Evolutionary conservation across 108 stramenopile genomes (phyloP), one percentile per base, ranked within the genome.

Genomic region (Nitzschia putrida): DNA sequence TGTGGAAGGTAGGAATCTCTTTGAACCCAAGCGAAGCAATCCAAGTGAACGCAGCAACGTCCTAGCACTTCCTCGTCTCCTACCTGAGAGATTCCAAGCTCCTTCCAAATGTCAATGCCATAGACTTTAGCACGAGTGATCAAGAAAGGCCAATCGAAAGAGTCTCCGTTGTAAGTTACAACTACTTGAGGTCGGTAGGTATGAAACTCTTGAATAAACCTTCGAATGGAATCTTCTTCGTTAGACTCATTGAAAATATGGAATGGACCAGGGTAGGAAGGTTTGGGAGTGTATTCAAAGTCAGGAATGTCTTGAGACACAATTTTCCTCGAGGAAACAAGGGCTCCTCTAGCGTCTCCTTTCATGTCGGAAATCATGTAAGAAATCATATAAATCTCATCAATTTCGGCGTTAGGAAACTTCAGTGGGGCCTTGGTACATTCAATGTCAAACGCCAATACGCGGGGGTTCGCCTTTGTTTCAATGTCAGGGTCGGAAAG

Each of bases 81-180:
- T 45, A 77, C 53, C 47, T 68, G 66, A 40, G 80, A 72, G 12
- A 99, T 88, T 16, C 98, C 98, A 34, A 96, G 61, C 73, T 97
- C 93, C 26, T 72, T 76, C 53, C 84, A 74, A 68, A 99, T 68
- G 72, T 96, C 91, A 70, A 99, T 78, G n/a, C 94, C 96, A 70
- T 96, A 82, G 16, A 57, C 61, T 45, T 89, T 80, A 8, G 95
- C 91, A 40, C 98, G 74, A 34, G 61, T 73, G 53, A 97, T 93
- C 37, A 99, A 64, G 80, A 96, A 99, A 0, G 98, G 98, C 97
- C 97, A 99, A 78, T 99, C 98, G 80, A 99, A 99, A 64, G 81
- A 97, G 81, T 99, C 98, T n/a, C 98, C 98, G 86, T 99, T 99
- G 73, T 98, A 99, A 16, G 98, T 99, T 39, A 98, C 97, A 50